Base-by-base conservation (phyloP, 768 basidiomycete species). In the Hygrophorus pudorinus region DNA sequence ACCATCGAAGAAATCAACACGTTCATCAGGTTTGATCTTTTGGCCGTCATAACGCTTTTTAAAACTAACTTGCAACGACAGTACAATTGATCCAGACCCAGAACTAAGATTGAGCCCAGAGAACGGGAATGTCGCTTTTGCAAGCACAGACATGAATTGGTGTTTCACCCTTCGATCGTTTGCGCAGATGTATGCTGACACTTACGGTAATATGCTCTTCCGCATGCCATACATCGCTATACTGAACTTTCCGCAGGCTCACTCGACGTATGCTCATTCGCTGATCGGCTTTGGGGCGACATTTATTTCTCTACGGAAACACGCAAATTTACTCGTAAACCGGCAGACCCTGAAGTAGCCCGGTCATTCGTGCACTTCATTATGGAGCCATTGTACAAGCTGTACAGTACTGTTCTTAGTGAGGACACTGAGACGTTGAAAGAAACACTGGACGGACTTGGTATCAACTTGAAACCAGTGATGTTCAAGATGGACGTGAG, bases 401-500 rank as follows among this genome's bases (percentile, higher is more conserved):
- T 99, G 24, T 98, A 99, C 64, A 89, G 86, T 48, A 76, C 92
- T 59, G 94, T 97, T 3, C 68, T 99, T 33, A 92, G 92, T 56
- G 87, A 94, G 62, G 91, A 98, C 53, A 85, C 87, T 0, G 92
- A 89, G n/a, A 72, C 73, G 27, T 75, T 99, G 29, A 85, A 81
- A 59, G 72, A 70, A 46, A 99, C 94, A 3, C 68, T 99, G 37
- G 67, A 65, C 8, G 68, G 73, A 8, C 72, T 99, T 28, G 79
- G 80, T 2, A 98, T 99, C 56, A 70, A 77, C 32, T 68, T 99
- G 51, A 96, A 93, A 65, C 85, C 92, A 0, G 72, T 91, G 27
- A 85, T 89, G 77, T 99, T 84, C 74, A 98, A 97, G 70, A 97
- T 99, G 90, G 96, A 99, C 58, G 92, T 92, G 4, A 70, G 94